A percentile compares a stretch with the other conserved stretches of the same genome.
Evolutionary conservation across 2,329 filamentous ascomycete species (phyloP).

Genomic region (Cytospora schulzeri): DNA sequence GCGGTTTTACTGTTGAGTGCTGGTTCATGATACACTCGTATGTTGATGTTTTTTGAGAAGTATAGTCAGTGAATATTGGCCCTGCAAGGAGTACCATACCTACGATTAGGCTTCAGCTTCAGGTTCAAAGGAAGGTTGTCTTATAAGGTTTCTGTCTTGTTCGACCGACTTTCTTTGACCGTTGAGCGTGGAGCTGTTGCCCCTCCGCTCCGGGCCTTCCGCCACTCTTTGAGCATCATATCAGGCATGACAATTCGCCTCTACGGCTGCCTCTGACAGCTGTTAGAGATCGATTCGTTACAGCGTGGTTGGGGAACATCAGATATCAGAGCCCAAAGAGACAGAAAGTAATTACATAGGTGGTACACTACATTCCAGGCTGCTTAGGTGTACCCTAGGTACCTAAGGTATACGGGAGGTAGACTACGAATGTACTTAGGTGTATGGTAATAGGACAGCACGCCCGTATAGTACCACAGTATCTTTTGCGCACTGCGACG

Average conservation of each 20-base stretch:
- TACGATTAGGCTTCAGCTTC: no score
- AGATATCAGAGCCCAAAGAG: neutral
- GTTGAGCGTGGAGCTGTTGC: slow-evolving; percentile 6
- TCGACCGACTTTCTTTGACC: slow-evolving; percentile 10
- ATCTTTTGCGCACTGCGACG: neutral
- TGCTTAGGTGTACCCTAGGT: neutral
- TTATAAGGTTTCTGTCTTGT: neutral
- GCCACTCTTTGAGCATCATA: neutral
- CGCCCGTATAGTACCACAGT: neutral
- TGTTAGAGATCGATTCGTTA: neutral
- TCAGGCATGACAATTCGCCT: neutral
- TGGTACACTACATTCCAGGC: neutral
- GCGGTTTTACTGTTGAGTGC: neutral
- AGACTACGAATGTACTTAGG: neutral
- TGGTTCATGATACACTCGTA: neutral
- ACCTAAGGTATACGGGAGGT: no score
- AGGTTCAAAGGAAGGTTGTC: neutral
- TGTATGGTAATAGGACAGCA: neutral
- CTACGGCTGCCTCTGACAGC: slow-evolving; percentile 9
- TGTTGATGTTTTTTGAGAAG: no score
- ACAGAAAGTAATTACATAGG: neutral
- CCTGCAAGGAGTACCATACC: no score
- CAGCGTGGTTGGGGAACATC: neutral
- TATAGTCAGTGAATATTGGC: no score
- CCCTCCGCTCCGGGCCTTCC: neutral